Conservation (phyloP, 2,329 filamentous ascomycete species). For the Colletotrichum lentis region DNA sequence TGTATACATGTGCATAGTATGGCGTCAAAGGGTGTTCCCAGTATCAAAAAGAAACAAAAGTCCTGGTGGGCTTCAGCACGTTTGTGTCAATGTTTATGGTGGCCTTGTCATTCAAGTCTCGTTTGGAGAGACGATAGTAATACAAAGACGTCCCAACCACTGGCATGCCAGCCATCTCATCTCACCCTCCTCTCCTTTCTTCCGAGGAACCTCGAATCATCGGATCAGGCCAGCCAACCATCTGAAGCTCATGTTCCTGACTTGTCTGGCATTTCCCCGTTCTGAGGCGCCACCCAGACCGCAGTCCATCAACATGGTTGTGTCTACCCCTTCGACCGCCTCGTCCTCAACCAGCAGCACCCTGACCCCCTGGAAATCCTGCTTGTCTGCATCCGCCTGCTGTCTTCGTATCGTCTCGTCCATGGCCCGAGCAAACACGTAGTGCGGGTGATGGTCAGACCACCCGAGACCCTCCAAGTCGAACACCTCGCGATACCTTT, state of each 20-base stretch:
- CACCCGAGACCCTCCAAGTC: slow-evolving; percentile 47
- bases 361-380: slow-evolving; percentile 42
- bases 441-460: slow-evolving; percentile 44
- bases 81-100: slow-evolving; percentile 29
- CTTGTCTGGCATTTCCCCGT: not conserved
- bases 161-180: not conserved
- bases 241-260: slow-evolving; percentile 4
- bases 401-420: slow-evolving; percentile 45
- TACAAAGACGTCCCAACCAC: slow-evolving; percentile 26
- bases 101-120: slow-evolving; percentile 30
- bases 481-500: slow-evolving; percentile 46
- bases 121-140: slow-evolving; percentile 31
- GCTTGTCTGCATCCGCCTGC: slow-evolving; percentile 39
- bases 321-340: slow-evolving; percentile 21
- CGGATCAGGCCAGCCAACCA: slow-evolving; percentile 9
- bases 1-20: slow-evolving; percentile 37
- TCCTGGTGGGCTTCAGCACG: slow-evolving; percentile 34
- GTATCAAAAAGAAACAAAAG: slow-evolving; percentile 20
- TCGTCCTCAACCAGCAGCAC: slow-evolving; percentile 44
- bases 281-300: not conserved
- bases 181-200: not conserved
- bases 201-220: too few species aligned
- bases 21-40: slow-evolving; percentile 38
- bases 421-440: slow-evolving; percentile 45
- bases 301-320: slow-evolving; percentile 31